These are phyloP conservation scores for Verbena officinalis DNA, from an alignment of 257 asterid genomes.

Conservation along the genomic window DNA sequence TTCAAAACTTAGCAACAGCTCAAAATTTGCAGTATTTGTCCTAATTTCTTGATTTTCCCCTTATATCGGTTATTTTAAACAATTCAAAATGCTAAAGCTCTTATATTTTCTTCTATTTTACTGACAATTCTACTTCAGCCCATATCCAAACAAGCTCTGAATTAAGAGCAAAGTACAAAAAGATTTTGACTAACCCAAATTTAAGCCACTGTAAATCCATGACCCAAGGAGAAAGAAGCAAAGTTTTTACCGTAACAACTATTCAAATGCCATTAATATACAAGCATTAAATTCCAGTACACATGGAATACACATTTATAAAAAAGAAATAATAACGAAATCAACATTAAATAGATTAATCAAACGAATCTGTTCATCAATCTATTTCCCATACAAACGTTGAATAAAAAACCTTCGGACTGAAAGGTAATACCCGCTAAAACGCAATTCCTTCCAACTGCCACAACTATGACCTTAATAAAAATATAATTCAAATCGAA, in stretches of 20 bases:
- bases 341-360: not conserved
- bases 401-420: conserved; percentile 3
- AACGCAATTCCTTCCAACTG: conserved; percentile 2
- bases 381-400: conserved; percentile 19
- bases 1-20: not conserved
- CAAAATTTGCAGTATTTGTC: not conserved
- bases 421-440: conserved; percentile 1
- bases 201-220: not conserved
- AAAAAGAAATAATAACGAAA: not conserved
- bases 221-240: not conserved
- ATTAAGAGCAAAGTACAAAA: not conserved
- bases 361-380: conserved; percentile 5
- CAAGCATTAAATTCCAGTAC: not conserved
- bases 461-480: not conserved
- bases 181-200: not conserved
- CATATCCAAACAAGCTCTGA: not conserved
- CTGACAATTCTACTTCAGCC: not conserved
- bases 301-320: conserved; percentile 7
- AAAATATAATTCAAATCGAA: not conserved
- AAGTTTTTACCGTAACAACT: not conserved
- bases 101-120: not conserved
- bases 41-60: not conserved
- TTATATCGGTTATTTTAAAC: not conserved
- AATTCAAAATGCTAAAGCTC: conserved; percentile 12
- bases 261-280: not conserved